Conservation (phyloP, 2,329 filamentous ascomycete species). For the Penicillium sclerotiorum region DNA sequence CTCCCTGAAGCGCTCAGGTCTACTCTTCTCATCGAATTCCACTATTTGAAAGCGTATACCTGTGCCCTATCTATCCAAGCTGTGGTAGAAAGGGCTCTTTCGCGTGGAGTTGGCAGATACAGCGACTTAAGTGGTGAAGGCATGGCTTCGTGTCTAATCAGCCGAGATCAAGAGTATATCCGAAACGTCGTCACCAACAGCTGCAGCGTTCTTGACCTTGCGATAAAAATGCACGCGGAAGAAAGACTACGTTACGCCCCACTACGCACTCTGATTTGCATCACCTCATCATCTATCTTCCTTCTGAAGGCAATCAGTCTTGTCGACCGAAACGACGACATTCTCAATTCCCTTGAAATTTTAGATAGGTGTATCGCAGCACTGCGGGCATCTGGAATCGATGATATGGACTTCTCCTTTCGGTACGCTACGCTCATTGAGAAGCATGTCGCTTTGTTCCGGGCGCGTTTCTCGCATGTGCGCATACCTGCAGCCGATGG, state of each 20-base stretch:
- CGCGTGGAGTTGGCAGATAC: neutral
- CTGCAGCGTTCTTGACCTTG: neutral
- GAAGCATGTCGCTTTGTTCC: neutral
- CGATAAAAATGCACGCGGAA: neutral
- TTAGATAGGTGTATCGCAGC: neutral
- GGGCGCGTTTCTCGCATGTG: neutral
- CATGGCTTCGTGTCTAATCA: neutral
- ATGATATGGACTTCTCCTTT: conserved; percentile 4
- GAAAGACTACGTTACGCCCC: neutral
- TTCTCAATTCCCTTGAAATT: neutral
- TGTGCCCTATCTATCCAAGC: neutral
- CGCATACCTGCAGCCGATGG: neutral
- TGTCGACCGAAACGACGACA: neutral
- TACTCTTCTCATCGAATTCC: conserved; percentile 1
- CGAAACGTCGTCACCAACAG: neutral
- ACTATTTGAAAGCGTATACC: conserved; percentile 1
- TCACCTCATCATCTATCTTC: neutral
- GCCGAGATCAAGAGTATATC: neutral
- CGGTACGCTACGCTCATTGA: conserved; percentile 1
- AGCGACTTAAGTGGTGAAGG: neutral
- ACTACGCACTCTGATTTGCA: neutral
- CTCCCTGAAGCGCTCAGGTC: neutral
- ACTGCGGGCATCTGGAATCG: neutral
- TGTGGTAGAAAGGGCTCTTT: neutral
- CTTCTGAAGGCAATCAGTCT: conserved; percentile 2